Evolutionary conservation across 495 filamentous ascomycete species (phyloP), one percentile per base, ranked within the genome.

Genomic region (Physcia stellaris): DNA sequence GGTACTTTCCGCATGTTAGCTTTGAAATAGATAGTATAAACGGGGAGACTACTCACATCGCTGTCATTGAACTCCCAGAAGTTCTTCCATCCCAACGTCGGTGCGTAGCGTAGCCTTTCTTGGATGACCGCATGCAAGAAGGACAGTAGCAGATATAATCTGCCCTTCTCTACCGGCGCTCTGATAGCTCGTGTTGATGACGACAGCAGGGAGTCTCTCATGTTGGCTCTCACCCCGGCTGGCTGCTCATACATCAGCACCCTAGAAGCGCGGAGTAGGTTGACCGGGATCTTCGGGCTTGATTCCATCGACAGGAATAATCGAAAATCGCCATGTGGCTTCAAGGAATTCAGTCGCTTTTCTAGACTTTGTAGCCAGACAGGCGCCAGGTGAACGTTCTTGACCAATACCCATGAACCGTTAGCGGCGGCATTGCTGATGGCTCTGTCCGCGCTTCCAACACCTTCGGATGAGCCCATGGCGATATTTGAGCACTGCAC

Each of bases 31-130:
- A 22, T 9, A 11, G 18, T 22, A 35, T 32, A 39, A 42, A n/a
- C n/a, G n/a, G n/a, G n/a, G n/a, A n/a, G n/a, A n/a, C n/a, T 35
- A 73, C 86, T 80, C 73, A 95, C 87, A 61, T 98, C 90, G 48
- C 87, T 93, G 58, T 99, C 90, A 54, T 99, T 99, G 56, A 99
- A 99, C 63, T 99, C 90, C 90, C 90, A 99, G 70, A 94, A 94
- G 40, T 85, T 84, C 65, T 94, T 94, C 90, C 92, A 96, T 37
- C 90, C 90, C 39, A 99, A 70, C 36, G 72, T 90, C 2, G 90
- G 92, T 15, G 86, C 88, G 52, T 99, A 99, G 41, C 90, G 83
- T 45, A 99, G 67, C 49, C 90, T 68, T 57, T 99, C 90, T 58
- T 99, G 90, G 22, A 99, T 73, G 10, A 99, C 88, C 10, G 92